Conservation (phyloP, 208 protist species). For the Tritrichomonas foetus region DNA sequence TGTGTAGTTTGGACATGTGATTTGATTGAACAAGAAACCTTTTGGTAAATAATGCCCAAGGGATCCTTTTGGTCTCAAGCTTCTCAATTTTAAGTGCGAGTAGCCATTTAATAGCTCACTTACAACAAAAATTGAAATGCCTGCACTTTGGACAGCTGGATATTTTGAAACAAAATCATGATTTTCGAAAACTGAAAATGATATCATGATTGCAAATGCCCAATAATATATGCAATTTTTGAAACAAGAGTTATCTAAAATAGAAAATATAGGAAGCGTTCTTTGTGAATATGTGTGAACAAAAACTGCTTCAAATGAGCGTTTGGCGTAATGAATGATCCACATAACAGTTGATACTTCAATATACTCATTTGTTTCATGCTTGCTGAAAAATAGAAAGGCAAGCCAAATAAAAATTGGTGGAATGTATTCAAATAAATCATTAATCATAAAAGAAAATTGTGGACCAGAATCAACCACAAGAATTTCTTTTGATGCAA, state of each 20-base stretch:
- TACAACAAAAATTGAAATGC: background rate
- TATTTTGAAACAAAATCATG: background rate
- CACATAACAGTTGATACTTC: background rate
- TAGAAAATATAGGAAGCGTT: background rate
- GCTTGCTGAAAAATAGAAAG: background rate
- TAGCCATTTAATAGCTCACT: background rate
- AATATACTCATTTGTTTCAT: background rate
- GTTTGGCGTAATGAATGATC: background rate
- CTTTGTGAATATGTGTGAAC: background rate
- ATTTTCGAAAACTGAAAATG: background rate
- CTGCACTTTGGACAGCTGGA: background rate
- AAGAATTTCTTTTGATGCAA: background rate
- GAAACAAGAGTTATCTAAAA: background rate
- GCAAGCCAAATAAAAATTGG: background rate
- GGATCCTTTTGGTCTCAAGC: background rate
- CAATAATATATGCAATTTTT: background rate
- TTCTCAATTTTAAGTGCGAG: background rate
- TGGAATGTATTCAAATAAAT: background rate
- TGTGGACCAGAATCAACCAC: background rate
- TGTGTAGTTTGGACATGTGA: constrained; percentile 3
- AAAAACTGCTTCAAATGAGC: background rate
- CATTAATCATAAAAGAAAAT: background rate
- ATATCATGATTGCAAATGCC: background rate
- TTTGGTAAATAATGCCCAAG: background rate
- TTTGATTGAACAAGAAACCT: background rate